phyloP scores from a whole-genome alignment of 805 yeast species.

The Candida sanyiensis region DNA sequence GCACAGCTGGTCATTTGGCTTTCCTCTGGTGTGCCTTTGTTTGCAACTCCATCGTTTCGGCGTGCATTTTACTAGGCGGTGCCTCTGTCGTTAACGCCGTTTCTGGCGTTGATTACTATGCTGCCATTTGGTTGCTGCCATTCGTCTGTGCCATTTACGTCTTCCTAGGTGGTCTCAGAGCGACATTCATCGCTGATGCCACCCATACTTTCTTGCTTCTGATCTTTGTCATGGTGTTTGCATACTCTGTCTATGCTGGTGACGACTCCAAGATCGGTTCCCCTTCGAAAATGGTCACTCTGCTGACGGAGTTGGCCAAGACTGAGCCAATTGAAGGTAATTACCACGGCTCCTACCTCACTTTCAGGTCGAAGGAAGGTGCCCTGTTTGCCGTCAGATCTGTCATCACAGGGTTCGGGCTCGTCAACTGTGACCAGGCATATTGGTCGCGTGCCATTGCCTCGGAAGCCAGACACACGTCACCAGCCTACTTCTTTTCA shows the following conservation, averaged over 20 bases:
- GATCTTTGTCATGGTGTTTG: constrained; percentile 32
- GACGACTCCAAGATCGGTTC: constrained; percentile 20
- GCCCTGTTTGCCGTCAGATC: constrained; percentile 29
- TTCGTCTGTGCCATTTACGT: constrained; percentile 42
- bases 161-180: constrained; percentile 45
- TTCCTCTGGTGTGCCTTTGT: constrained; percentile 35
- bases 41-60: constrained; percentile 36
- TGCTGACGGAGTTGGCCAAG: constrained; percentile 32
- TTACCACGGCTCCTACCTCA: constrained; percentile 31
- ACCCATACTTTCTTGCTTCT: constrained; percentile 36
- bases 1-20: constrained; percentile 34
- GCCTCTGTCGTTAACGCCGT: constrained; percentile 36
- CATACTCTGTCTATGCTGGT: constrained; percentile 18
- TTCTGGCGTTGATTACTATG: constrained; percentile 41
- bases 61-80: constrained; percentile 40
- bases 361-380: constrained; percentile 32
- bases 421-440: constrained; percentile 34
- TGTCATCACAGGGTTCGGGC: constrained; percentile 31
- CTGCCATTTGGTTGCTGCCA: constrained; percentile 42
- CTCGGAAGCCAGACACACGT: constrained; percentile 28
- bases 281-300: constrained; percentile 26
- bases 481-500: constrained; percentile 35
- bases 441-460: constrained; percentile 43
- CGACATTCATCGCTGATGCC: constrained; percentile 49
- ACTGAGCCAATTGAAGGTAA: constrained; percentile 31